Base-by-base conservation (phyloP, 2,329 filamentous ascomycete genomes). In the Epicoccum nigrum region DNA sequence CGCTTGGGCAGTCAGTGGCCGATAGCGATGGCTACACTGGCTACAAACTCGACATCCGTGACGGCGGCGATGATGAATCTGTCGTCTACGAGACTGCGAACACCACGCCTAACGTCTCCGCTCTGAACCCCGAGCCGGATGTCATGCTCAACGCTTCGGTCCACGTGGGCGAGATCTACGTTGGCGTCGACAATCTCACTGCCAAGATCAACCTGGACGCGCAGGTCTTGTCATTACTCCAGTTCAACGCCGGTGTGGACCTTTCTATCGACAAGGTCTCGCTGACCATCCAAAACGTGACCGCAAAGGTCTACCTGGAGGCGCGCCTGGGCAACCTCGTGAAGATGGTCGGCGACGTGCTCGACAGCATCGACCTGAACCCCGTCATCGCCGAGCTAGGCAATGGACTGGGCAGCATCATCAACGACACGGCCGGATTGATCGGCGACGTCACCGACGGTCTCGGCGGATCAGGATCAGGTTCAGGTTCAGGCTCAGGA, bases 211-310 rank as follows among this genome's bases (percentile, higher is more conserved):
- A 84, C 63, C 75, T 85, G 25, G 81, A 84, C 54, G 82, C 81
- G 4, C 79, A 84, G 64, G 82, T 86, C 8, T 75, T 85, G 32
- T 77, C 79, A 54, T 75, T 86, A 35, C 78, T 86, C 35, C 73
- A 79, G 49, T 85, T 86, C 76, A 84, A 80, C 58, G 84, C 84
- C 2, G 84, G 83, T 37, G 83, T 86, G 30, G 81, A 83, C 63
- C 76, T 81, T 2, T 80, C 76, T 42, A 82, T 86, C 71, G 79
- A 84, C 60, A 76, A 79, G 40, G 83, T 86, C 35, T 69, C 75
- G 33, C 74, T 86, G 9, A 73, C 73, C 13, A 86, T 86, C 62
- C 77, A 84, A 63, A 82, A 86, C 54, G 78, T 86, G 48, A 79
- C 74, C 23, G 83, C 83, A 23, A 81, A 80, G 63, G 82, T 86